Base-by-base conservation (phyloP, 768 basidiomycete species). In the Tylopilus balloui region DNA sequence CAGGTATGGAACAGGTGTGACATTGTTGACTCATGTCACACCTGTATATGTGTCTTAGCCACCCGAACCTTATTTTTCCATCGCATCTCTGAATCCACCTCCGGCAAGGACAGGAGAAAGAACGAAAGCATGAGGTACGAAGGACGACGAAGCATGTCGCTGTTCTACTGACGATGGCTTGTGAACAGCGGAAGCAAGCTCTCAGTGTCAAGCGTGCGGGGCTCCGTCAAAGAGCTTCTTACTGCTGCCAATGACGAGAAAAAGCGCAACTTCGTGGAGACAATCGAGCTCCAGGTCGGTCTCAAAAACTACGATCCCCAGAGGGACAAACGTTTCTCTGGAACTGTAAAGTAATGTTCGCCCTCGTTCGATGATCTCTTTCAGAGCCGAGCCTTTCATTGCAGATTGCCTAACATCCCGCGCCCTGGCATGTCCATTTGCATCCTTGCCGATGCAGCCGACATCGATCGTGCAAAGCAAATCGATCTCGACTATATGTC, bases 301-400 rank as follows among this genome's bases (percentile, higher is more conserved):
- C 81, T 96, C 66, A 96, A 95, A 79, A 96, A 96, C 82, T 96
- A 96, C 77, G 93, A 99, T 73, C 95, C 96, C 61, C 96, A 98
- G 83, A 80, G 96, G 57, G 96, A 99, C 75, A 99, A 98, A 80
- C 96, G 96, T 92, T 98, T 99, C 89, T 94, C 92, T 57, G 92
- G 92, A 65, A 96, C 92, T 43, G 92, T 95, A 75, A 95, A 94
- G 93, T 93, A 57, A 52, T 79, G 69, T 9, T 13, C 1, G 1
- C 9, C 10, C 32, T 41, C 24, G 28, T 40, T 1, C 6, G 19
- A 37, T 6, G 12, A n/a, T 27, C 12, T 8, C 38, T 7, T 45
- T 24, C 10, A 28, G 8, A 1, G 19, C 39, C 43, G 37, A 53
- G 21, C 59, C 23, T 41, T 40, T 32, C 6, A 29, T 14, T 10